These are phyloP conservation scores for Kluyveromyces aestuarii DNA, from an alignment of 805 yeast species.

Conservation along the genomic window DNA sequence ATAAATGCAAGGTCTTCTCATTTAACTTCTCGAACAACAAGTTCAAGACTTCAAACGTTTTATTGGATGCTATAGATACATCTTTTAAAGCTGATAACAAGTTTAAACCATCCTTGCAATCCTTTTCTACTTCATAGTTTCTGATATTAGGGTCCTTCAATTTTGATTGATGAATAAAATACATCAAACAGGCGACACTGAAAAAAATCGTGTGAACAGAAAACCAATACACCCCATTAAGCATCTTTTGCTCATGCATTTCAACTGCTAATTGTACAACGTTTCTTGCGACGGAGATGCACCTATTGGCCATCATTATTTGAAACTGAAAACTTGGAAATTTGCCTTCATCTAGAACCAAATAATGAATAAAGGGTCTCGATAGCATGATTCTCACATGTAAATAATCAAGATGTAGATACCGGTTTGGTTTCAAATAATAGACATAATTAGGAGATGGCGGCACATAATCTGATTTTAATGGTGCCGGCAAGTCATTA, in stretches of 20 bases:
- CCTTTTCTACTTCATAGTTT: conserved; percentile 36
- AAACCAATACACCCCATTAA: conserved; percentile 87
- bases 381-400: conserved; percentile 76
- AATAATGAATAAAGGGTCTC: conserved; percentile 81
- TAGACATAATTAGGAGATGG: conserved; percentile 36
- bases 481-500: conserved; percentile 55
- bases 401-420: conserved; percentile 60
- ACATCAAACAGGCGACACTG: conserved; percentile 78
- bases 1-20: conserved; percentile 45
- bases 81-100: conserved; percentile 59
- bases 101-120: conserved; percentile 62
- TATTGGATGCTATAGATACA: conserved; percentile 60
- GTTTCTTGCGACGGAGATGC: conserved; percentile 75
- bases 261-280: conserved; percentile 75
- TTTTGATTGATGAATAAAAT: conserved; percentile 29
- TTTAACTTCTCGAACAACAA: conserved; percentile 68
- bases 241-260: conserved; percentile 60
- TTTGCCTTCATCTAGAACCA: conserved; percentile 29
- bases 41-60: conserved; percentile 70
- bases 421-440: conserved; percentile 65
- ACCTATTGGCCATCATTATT: conserved; percentile 66
- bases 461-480: conserved; percentile 65
- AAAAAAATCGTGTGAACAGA: conserved; percentile 83
- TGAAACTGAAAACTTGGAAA: conserved; percentile 49
- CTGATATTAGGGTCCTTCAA: conserved; percentile 6